Base-by-base conservation (phyloP, 192 early-diverging fungal genomes). In the Nowakowskiella sp. region DNA sequence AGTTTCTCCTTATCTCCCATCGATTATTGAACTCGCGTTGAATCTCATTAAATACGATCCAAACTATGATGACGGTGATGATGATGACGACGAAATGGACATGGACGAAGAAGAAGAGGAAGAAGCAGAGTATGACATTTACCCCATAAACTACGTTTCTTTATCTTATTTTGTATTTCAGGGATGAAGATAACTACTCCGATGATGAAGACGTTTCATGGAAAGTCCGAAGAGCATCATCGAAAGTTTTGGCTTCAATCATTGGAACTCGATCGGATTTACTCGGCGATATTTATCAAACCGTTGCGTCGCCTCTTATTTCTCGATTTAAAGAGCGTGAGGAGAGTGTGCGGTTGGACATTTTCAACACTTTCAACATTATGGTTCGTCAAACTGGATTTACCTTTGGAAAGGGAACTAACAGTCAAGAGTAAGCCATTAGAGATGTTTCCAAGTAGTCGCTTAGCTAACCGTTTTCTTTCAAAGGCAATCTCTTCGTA, bases 161-260 rank as follows among this genome's bases (percentile, higher is more conserved):
- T 9, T 32, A 26, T 45, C 22, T 44, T 52, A 29, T 64, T 57
- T 24, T 48, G 7, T 9, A 16, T 42, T 19, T 22, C 28, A 53
- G 50, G 0, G 46, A 64, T 49, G 74, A 69, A 25, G 82, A 76
- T 16, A 85, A 85, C 47, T 89, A 85, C 65, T 87, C 85, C 4
- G 90, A 93, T 49, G 88, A 93, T 34, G 91, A 93, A 44, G 91
- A 93, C 54, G 74, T 92, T 53, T 88, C 87, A 1, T 93, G 89
- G 89, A 93, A 93, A 60, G 91, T 92, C 4, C 84, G 91, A 42
- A 72, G 85, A 8, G 80, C 88, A 1, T 73, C 85, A n/a, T 73
- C 83, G 5, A 89, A 87, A 55, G 54, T 91, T 3, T 61, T 92
- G 0, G 53, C 73, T 1, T 60, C 76, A 31, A 51, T 79, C 31